Base-by-base conservation (phyloP, 1,284 basidiomycete species). In the Phellinidium pouzarii region DNA sequence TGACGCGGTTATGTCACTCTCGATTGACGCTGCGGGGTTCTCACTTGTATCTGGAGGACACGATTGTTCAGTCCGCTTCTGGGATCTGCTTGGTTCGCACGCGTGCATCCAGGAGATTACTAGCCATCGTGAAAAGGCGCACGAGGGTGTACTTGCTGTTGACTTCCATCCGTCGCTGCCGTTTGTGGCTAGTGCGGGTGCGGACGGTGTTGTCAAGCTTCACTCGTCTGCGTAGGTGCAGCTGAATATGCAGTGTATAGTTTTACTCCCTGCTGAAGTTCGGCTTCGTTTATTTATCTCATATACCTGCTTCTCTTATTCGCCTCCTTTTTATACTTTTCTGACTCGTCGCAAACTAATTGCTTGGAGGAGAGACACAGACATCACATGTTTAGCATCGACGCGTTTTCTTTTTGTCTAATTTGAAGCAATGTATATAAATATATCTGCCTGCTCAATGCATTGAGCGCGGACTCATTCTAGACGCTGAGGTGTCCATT, bases 11-110 rank as follows among this genome's bases (percentile, higher is more conserved):
- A 96, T 93, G 3, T 91, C 89, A 22, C 70, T 99, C 27, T 89
- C 91, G 37, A 84, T 98, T 56, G 92, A 95, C 57, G 82, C 91
- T 0, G 75, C 90, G 2, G 91, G 90, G 38, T 81, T 94, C 67
- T 87, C 86, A 8, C 79, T 98, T 40, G 86, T 94, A 3, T 94
- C 93, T 1, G 91, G 88, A 37, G 89, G 90, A 46, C 91, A 96
- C 64, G 95, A 99, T 67, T 94, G 94, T 65, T 94, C 91, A 17
- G 76, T 94, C 42, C 86, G 95, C 20, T 89, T 97, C 71, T 99
- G 95, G 96, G 91, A 97, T 68, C 71, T 97, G 52, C 78, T 91
- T n/a, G 86, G 82, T 53, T 77, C 82, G 48, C 77, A 79, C 46
- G 78, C 79, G 46, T 96, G 93, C 66, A 73, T 94, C 26, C 95